Percentiles rank a stretch among this genome's conserved stretches.
These are phyloP conservation scores for Cyclotella cryptica DNA, from an alignment of 108 stramenopile species.

Conservation along the genomic window DNA sequence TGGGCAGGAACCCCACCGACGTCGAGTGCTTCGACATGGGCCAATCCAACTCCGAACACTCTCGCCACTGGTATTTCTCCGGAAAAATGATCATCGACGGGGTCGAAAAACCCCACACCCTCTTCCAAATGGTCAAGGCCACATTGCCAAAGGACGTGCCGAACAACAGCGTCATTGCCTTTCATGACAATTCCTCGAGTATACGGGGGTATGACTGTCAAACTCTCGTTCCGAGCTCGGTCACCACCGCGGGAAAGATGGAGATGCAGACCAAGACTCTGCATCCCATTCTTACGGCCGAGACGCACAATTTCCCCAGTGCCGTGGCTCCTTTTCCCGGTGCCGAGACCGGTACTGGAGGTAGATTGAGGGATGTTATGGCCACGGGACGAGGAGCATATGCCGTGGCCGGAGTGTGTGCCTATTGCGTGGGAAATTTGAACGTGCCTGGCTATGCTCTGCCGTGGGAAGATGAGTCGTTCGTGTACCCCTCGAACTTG, in stretches of 20 bases:
- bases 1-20: slow-evolving; percentile 96
- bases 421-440: slow-evolving; percentile 99
- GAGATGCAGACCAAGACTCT: slow-evolving; percentile 64
- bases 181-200: slow-evolving; percentile 97
- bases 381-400: slow-evolving; percentile 98
- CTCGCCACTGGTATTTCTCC: slow-evolving; percentile 99
- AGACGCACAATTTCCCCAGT: slow-evolving; percentile 99
- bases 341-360: slow-evolving; percentile 99
- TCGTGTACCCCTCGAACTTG: slow-evolving; percentile 89
- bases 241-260: slow-evolving; percentile 66
- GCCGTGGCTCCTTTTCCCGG: slow-evolving; percentile 99
- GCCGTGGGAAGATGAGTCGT: slow-evolving; percentile 94
- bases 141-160: slow-evolving; percentile 83
- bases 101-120: slow-evolving; percentile 88
- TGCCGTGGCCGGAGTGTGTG: slow-evolving; percentile 91
- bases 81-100: slow-evolving; percentile 99
- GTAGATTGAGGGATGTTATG: slow-evolving; percentile 97
- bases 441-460: slow-evolving; percentile 93
- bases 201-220: slow-evolving; percentile 90
- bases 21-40: slow-evolving; percentile 99
- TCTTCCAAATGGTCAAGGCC: slow-evolving; percentile 98
- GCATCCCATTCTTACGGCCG: slow-evolving; percentile 98
- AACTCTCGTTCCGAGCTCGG: slow-evolving; percentile 64
- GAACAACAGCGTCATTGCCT: slow-evolving; percentile 97
- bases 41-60: slow-evolving; percentile 98